phyloP scores from a whole-genome alignment of 352 stramenopile genomes.

The Salisapilia sapeloensis region DNA sequence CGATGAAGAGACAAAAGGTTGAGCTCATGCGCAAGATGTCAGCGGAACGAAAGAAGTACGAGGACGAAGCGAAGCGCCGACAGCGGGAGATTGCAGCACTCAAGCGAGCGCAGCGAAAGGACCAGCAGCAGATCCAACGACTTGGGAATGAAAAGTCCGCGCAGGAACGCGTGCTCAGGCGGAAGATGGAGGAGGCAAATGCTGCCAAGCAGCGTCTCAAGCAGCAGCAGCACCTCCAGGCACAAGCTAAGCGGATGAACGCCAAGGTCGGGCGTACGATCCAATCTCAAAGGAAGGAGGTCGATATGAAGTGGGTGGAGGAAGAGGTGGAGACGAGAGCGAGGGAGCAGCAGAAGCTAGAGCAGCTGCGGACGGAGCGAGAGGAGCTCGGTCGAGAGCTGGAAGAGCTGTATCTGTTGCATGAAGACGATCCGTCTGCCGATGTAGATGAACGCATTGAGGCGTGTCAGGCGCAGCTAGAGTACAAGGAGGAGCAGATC shows the following conservation, averaged over 20 bases:
- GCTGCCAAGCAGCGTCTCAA: constrained; percentile 66
- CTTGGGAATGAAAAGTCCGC: constrained; percentile 70
- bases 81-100: constrained; percentile 62
- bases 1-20: constrained; percentile 83
- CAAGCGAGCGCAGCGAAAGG: constrained; percentile 62
- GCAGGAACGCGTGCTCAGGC: constrained; percentile 73
- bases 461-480: constrained; percentile 63
- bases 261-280: constrained; percentile 27
- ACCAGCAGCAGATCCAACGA: constrained; percentile 72
- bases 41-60: constrained; percentile 65
- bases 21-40: constrained; percentile 80
- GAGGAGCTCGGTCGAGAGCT: constrained; percentile 66
- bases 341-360: constrained; percentile 69
- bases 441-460: constrained; percentile 79
- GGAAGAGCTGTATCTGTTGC: constrained; percentile 56
- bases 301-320: constrained; percentile 65
- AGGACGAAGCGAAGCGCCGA: constrained; percentile 65
- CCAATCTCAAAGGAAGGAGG: constrained; percentile 12
- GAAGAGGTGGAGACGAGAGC: constrained; percentile 70
- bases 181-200: constrained; percentile 77
- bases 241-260: constrained; percentile 52
- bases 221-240: constrained; percentile 62
- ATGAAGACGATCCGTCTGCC: constrained; percentile 26
- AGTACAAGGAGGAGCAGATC: constrained; percentile 83
- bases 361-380: constrained; percentile 65